A percentile compares a stretch with the other conserved stretches of the same genome.
These are phyloP conservation scores for Candida coquimbonensis DNA, from an alignment of 805 yeast species.

Conservation along the genomic window DNA sequence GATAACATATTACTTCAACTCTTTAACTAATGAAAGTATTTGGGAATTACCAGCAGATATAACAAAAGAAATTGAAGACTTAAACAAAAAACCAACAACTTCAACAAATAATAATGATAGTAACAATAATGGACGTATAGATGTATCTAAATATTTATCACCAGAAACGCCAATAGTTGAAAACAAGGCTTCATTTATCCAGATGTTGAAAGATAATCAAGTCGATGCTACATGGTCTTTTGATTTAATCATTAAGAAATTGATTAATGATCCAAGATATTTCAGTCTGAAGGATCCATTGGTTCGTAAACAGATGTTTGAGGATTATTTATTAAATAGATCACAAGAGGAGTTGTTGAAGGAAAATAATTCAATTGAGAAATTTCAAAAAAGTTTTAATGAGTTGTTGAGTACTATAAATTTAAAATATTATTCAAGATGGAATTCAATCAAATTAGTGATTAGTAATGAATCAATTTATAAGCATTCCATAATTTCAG, in stretches of 20 bases:
- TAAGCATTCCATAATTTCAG: conserved; percentile 52
- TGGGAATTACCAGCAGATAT: conserved; percentile 74
- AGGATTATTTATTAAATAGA: conserved; percentile 50
- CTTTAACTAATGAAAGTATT: conserved; percentile 54
- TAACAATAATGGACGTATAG: neutral
- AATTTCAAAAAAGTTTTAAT: conserved; percentile 48
- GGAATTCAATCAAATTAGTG: conserved; percentile 50
- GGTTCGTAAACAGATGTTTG: conserved; percentile 53
- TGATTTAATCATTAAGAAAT: conserved; percentile 50
- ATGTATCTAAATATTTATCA: conserved; percentile 4
- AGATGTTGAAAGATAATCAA: conserved; percentile 44
- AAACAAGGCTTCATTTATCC: conserved; percentile 35
- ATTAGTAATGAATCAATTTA: conserved; percentile 62
- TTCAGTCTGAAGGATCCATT: conserved; percentile 51
- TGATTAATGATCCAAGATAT: conserved; percentile 55
- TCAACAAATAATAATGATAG: too few species aligned
- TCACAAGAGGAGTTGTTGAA: conserved; percentile 44
- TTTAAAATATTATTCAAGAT: conserved; percentile 52
- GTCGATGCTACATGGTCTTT: conserved; percentile 78
- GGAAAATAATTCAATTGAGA: conserved; percentile 45
- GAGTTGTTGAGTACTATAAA: conserved; percentile 38
- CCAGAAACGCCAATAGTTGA: conserved; percentile 18
- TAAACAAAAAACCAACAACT: neutral
- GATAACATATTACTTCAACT: conserved; percentile 60
- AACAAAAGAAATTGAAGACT: conserved; percentile 14